Percentiles rank a stretch among this genome's conserved stretches.
Conservation (phyloP, 2,329 filamentous ascomycete genomes). For the Byssothecium circinans region DNA sequence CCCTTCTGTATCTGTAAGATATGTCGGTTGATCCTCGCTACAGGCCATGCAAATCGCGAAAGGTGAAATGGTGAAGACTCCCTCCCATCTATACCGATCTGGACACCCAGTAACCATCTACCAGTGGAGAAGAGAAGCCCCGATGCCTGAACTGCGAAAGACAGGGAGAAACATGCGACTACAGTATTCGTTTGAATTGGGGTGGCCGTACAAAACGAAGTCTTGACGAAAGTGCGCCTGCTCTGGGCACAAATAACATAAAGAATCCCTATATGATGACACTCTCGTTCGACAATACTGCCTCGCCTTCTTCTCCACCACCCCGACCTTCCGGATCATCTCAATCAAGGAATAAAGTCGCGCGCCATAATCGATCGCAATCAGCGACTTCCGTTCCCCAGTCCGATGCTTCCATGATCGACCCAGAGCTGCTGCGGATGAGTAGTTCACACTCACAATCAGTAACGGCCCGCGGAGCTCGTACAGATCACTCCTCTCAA, state of each 20-base stretch:
- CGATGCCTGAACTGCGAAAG: slow-evolving; percentile 71
- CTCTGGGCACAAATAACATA: slow-evolving; percentile 24
- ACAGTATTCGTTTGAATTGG: slow-evolving; percentile 81
- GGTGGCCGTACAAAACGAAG: slow-evolving; percentile 69
- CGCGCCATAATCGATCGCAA: slow-evolving; percentile 26
- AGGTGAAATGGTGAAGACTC: slow-evolving; percentile 67
- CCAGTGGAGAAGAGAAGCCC: slow-evolving; percentile 72
- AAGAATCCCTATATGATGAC: slow-evolving; percentile 34
- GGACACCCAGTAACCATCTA: slow-evolving; percentile 17
- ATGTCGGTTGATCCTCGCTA: neutral
- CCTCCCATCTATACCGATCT: neutral
- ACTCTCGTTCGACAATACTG: slow-evolving; percentile 32
- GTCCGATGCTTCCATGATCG: slow-evolving; percentile 26
- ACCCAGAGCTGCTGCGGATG: slow-evolving; percentile 29
- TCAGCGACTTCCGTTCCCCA: slow-evolving; percentile 27
- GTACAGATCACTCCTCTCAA: slow-evolving; percentile 20
- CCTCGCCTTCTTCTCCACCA: slow-evolving; percentile 21
- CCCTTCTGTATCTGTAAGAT: neutral
- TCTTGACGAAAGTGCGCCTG: slow-evolving; percentile 43
- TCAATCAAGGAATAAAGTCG: slow-evolving; percentile 9
- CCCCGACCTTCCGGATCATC: slow-evolving; percentile 20
- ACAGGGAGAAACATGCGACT: slow-evolving; percentile 74
- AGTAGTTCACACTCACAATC: slow-evolving; percentile 19
- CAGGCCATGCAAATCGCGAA: slow-evolving; percentile 78
- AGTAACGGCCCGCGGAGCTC: slow-evolving; percentile 10